These are phyloP conservation scores for Zanthoxylum bungeanum DNA, from an alignment of 345 rosid species.

Conservation along the genomic window DNA sequence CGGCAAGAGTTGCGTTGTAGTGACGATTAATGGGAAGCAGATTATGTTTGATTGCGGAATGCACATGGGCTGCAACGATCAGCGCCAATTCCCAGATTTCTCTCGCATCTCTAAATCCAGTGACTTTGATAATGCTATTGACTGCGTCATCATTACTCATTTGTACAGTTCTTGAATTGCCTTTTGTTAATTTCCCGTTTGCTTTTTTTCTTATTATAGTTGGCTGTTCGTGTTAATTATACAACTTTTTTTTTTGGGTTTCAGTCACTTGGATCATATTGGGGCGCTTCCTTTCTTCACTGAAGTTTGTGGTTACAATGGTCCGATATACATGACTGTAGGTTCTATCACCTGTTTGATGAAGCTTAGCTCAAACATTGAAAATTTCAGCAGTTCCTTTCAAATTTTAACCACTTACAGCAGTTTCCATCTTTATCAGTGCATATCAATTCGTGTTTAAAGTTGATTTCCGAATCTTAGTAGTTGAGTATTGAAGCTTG, in stretches of 20 bases:
- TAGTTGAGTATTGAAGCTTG: neutral
- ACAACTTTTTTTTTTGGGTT: neutral
- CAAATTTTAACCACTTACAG: neutral
- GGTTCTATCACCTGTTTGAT: slow-evolving; percentile 33
- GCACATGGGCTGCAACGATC: slow-evolving; percentile 93
- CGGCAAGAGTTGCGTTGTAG: slow-evolving; percentile 96
- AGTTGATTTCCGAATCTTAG: neutral
- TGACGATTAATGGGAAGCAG: slow-evolving; percentile 70
- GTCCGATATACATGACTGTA: slow-evolving; percentile 97
- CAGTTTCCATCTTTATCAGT: neutral
- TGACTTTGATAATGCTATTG: slow-evolving; percentile 51
- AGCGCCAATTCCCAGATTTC: slow-evolving; percentile 85
- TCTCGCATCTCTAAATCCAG: slow-evolving; percentile 54
- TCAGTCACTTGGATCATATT: slow-evolving; percentile 89
- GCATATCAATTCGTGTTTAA: neutral
- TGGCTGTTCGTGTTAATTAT: neutral
- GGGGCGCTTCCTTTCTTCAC: slow-evolving; percentile 97
- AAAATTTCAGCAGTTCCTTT: neutral
- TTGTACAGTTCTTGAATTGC: slow-evolving; percentile 35
- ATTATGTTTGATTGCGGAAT: slow-evolving; percentile 98
- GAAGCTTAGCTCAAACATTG: slow-evolving; percentile 13
- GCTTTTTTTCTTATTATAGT: neutral
- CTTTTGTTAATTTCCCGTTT: neutral
- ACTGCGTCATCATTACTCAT: slow-evolving; percentile 84
- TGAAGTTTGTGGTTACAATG: slow-evolving; percentile 82